These are phyloP conservation scores for Trichophyton equinum DNA, from an alignment of 2,329 filamentous ascomycete genomes.

Conservation along the genomic window DNA sequence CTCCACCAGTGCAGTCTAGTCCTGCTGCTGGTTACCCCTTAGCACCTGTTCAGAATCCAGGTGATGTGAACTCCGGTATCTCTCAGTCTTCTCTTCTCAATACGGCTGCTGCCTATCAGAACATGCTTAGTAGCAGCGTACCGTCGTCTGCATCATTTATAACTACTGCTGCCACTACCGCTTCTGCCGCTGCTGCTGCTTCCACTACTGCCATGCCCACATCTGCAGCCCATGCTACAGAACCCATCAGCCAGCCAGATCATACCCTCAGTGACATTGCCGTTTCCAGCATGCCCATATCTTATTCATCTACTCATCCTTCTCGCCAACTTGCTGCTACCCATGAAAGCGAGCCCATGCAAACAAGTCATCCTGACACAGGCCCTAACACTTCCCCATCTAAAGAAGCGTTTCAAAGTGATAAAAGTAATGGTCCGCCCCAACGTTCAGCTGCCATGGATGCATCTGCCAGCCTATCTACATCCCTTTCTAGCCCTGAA, in stretches of 20 bases:
- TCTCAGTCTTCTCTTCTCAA: conserved; percentile 16
- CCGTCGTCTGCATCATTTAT: conserved; percentile 18
- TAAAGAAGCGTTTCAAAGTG: background rate
- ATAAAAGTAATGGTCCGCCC: background rate
- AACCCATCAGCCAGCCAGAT: conserved; percentile 12
- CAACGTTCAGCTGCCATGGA: background rate
- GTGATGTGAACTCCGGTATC: conserved; percentile 15
- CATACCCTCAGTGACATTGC: conserved; percentile 18
- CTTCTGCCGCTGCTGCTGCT: conserved; percentile 17
- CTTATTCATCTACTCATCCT: conserved; percentile 30
- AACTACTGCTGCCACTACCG: conserved; percentile 16
- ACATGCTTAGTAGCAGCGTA: conserved; percentile 37
- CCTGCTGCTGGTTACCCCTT: background rate
- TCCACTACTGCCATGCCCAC: conserved; percentile 15
- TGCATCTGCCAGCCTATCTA: background rate
- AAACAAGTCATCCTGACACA: conserved; percentile 27
- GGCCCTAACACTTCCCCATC: conserved; percentile 19
- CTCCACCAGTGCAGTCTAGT: background rate
- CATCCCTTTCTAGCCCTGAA: background rate
- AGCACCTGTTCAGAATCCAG: conserved; percentile 12
- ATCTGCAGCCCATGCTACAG: conserved; percentile 18
- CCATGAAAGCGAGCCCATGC: conserved; percentile 31
- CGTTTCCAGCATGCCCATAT: conserved; percentile 21
- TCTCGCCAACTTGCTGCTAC: conserved; percentile 30
- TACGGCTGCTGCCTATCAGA: conserved; percentile 37